Percentiles rank a stretch among this genome's conserved stretches.
Conservation (phyloP, 2,329 filamentous ascomycete genomes). For the Pseudogymnoascus sp. region DNA sequence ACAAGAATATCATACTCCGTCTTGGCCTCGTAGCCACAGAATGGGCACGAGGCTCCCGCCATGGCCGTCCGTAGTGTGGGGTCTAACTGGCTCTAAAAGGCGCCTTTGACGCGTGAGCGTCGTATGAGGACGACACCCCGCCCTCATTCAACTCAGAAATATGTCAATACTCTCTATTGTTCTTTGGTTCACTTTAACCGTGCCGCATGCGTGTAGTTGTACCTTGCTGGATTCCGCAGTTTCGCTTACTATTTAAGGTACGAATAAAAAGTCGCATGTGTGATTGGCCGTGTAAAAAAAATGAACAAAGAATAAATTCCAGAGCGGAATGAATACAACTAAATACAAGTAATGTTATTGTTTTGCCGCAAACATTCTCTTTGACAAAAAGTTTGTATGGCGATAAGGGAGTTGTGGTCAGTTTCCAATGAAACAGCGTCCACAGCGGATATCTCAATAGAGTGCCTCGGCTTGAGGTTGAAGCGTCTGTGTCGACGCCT, state of each 20-base stretch:
- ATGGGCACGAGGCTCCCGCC: slow-evolving; percentile 29
- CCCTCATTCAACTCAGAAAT: not conserved
- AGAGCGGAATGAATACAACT: not conserved
- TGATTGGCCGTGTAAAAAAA: slow-evolving; percentile 7
- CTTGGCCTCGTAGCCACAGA: slow-evolving; percentile 31
- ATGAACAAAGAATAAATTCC: slow-evolving; percentile 1
- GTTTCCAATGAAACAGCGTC: not conserved
- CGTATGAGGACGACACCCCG: slow-evolving; percentile 3
- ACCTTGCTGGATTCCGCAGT: not conserved
- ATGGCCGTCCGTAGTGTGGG: not conserved
- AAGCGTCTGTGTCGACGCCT: not conserved
- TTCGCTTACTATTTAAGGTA: slow-evolving; percentile 6
- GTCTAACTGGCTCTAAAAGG: not conserved
- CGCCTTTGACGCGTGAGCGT: not conserved
- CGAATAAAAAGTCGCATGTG: slow-evolving; percentile 2
- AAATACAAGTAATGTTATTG: not conserved
- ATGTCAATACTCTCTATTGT: not conserved
- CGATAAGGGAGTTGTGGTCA: not conserved
- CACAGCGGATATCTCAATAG: not conserved
- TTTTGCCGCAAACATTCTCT: slow-evolving; percentile 1
- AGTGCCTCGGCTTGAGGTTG: not conserved
- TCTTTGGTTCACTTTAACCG: not conserved
- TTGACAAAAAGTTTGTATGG: not conserved
- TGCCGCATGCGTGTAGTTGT: slow-evolving; percentile 1
- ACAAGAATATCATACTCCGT: slow-evolving; percentile 33